Evolutionary conservation across 257 asterid species (phyloP).

Genomic region (Jasminum sambac): DNA sequence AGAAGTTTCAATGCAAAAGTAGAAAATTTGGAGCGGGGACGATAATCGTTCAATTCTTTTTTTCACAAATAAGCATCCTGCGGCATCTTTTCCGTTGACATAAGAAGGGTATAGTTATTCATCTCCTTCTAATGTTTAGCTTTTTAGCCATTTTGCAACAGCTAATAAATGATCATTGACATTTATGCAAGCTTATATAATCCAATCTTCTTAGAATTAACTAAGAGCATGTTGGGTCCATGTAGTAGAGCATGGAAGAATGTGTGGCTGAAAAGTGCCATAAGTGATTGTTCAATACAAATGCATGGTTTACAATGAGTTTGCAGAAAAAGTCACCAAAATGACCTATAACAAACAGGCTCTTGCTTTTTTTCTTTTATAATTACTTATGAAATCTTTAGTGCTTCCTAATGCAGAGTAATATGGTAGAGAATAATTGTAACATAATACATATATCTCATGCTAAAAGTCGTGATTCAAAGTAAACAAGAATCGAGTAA

Average conservation of each 20-base stretch:
- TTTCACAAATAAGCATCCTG: background rate
- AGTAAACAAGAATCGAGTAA: background rate
- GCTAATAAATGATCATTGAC: background rate
- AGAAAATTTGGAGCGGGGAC: background rate
- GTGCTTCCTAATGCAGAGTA: background rate
- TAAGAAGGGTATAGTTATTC: background rate
- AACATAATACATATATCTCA: background rate
- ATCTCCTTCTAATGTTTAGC: slow-evolving; percentile 13
- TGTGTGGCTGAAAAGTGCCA: too few species aligned
- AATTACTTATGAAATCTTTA: too few species aligned
- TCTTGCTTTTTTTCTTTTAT: background rate
- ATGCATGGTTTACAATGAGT: too few species aligned
- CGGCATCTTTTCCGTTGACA: background rate
- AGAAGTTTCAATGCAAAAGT: background rate
- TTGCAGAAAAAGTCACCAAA: too few species aligned
- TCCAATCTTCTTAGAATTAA: background rate
- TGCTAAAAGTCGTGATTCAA: background rate
- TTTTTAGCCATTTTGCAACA: background rate
- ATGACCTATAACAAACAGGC: too few species aligned
- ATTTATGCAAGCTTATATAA: background rate
- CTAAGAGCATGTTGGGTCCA: too few species aligned
- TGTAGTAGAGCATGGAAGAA: too few species aligned
- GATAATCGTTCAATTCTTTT: background rate
- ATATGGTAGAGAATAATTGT: background rate
- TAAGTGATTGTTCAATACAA: too few species aligned